Base-by-base conservation (phyloP, 139 green algal genomes). In the Coelastrella sp. region DNA sequence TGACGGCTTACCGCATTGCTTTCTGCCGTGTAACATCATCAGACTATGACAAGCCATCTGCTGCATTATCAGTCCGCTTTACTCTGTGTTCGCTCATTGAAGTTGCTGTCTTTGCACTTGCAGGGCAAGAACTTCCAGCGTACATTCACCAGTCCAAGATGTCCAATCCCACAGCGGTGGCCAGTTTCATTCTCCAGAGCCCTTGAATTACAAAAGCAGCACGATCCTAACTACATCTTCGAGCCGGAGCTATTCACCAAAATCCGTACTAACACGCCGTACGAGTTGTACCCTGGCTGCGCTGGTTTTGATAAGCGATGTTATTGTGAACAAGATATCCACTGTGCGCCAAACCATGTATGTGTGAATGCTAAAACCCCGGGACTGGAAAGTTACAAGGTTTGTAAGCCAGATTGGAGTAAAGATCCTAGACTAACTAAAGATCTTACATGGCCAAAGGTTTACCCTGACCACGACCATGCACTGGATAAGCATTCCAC, bases 401-500 rank as follows among this genome's bases (percentile, higher is more conserved):
- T 91, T 13, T 91, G 87, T 66, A 91, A 91, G 87, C 87, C 86
- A 17, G 75, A 90, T 32, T 90, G 75, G 59, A 14, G 61, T n/a
- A 77, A 80, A 23, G 14, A 80, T 56, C 82, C 65, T 0, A 22
- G 68, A 13, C 11, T 71, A 2, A 78, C 17, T 47, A 32, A 78
- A n/a, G 20, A 78, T 54, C 16, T 78, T 16, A 80, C 23, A 3
- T 60, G 23, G 74, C 74, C 74, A 22, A 80, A 57, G 4, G 13
- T 59, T 2, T 57, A 57, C 74, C 68, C 68, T 32, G 68, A 76
- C 5, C 14, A 76, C 7, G 17, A 22, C 5, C 16, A 76, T n/a
- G 17, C n/a, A 17, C 68, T 17, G 8, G 68, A 8, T 17, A 76
- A 76, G 17, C 68, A 14, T 17, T 71, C 32, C 32, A 47, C 1